These are phyloP conservation scores for Aspergillus affinis DNA, from an alignment of 495 filamentous ascomycete species.

Conservation along the genomic window DNA sequence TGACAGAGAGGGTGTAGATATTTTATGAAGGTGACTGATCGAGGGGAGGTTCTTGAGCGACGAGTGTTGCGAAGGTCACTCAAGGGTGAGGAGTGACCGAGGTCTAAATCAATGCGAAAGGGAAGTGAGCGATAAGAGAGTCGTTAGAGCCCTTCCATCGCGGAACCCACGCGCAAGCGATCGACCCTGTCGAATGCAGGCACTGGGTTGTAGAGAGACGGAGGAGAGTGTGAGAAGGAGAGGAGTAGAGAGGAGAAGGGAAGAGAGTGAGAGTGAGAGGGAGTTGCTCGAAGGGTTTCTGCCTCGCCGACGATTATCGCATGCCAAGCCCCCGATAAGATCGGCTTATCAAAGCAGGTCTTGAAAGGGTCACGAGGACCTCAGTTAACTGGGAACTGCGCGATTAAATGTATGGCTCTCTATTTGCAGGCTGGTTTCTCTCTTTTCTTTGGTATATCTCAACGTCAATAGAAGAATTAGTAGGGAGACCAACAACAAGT, in stretches of 20 bases:
- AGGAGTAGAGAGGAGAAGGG: slow-evolving; percentile 8
- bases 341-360: not conserved
- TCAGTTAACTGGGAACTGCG: not conserved
- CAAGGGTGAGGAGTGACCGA: not conserved
- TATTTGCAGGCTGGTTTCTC: no score
- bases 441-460: not conserved
- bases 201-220: slow-evolving; percentile 12
- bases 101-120: not conserved
- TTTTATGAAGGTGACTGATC: not conserved
- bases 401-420: not conserved
- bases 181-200: not conserved
- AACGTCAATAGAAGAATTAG: not conserved
- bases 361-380: not conserved
- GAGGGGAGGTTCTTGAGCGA: not conserved
- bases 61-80: not conserved
- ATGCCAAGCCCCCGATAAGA: not conserved
- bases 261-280: slow-evolving; percentile 2
- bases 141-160: slow-evolving; percentile 14
- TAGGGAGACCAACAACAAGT: not conserved
- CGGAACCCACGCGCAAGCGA: not conserved
- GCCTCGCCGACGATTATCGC: not conserved
- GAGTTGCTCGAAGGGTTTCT: not conserved
- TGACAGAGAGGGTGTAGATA: not conserved
- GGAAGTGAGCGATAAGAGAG: slow-evolving; percentile 15
- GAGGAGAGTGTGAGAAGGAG: slow-evolving; percentile 20